Percentiles rank a stretch among this genome's conserved stretches.
phyloP scores from a whole-genome alignment of 106 monocot species.

The Triglochin maritima region DNA sequence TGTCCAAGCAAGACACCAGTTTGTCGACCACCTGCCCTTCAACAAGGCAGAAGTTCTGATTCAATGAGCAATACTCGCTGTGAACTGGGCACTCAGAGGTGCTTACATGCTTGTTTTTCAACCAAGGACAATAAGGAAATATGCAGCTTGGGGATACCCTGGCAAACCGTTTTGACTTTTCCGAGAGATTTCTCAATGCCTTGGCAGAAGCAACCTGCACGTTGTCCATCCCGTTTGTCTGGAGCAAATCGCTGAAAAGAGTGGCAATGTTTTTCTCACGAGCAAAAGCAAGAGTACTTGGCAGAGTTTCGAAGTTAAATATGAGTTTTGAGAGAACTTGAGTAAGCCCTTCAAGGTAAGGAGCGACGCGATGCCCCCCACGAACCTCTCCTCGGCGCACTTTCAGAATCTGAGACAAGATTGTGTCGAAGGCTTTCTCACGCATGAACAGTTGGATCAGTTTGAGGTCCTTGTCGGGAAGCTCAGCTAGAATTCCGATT shows the following conservation, averaged over 20 bases:
- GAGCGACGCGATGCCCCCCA: slow-evolving; percentile 38
- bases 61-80: slow-evolving; percentile 62
- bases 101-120: slow-evolving; percentile 22
- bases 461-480: slow-evolving; percentile 51
- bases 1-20: slow-evolving; percentile 37
- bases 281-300: slow-evolving; percentile 24
- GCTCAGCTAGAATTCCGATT: slow-evolving; percentile 54
- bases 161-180: slow-evolving; percentile 38
- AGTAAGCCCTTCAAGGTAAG: slow-evolving; percentile 61
- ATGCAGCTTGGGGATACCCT: not conserved
- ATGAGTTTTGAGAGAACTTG: slow-evolving; percentile 56
- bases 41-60: slow-evolving; percentile 68
- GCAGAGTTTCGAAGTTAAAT: slow-evolving; percentile 32
- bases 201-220: slow-evolving; percentile 52
- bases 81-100: slow-evolving; percentile 55
- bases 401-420: slow-evolving; percentile 38
- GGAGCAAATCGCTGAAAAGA: slow-evolving; percentile 59
- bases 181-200: slow-evolving; percentile 78
- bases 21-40: slow-evolving; percentile 65
- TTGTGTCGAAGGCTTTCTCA: slow-evolving; percentile 45
- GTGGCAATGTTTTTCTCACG: slow-evolving; percentile 53
- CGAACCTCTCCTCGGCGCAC: slow-evolving; percentile 44
- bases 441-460: slow-evolving; percentile 46
- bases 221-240: slow-evolving; percentile 60
- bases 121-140: slow-evolving; percentile 14